These are phyloP conservation scores for Pythium aphanidermatum DNA, from an alignment of 352 stramenopile species.

Conservation along the genomic window DNA sequence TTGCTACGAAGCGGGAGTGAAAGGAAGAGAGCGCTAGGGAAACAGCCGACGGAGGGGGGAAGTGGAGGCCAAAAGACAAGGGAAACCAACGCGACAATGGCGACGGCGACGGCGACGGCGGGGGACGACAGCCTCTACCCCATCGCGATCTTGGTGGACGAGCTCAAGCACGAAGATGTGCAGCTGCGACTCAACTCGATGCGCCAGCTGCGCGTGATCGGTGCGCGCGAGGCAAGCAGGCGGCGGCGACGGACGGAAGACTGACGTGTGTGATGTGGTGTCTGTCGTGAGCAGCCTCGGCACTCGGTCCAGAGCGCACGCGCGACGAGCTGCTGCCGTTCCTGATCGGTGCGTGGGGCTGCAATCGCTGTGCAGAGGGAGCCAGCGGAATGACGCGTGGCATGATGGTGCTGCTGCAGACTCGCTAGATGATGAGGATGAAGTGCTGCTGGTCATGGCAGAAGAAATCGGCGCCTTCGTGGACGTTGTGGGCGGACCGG, in stretches of 20 bases:
- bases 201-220: constrained; percentile 87
- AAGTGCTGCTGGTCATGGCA: constrained; percentile 94
- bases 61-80: background rate
- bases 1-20: background rate
- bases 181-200: constrained; percentile 90
- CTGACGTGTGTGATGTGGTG: constrained; percentile 3
- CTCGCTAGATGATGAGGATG: constrained; percentile 97
- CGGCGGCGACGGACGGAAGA: too few relatives aligned
- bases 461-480: constrained; percentile 90
- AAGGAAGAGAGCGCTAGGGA: background rate
- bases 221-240: constrained; percentile 43
- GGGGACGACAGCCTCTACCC: constrained; percentile 79
- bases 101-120: constrained; percentile 2
- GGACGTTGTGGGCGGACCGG: constrained; percentile 87
- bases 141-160: constrained; percentile 89
- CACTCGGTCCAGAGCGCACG: constrained; percentile 86
- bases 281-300: constrained; percentile 49
- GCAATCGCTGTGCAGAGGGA: too few relatives aligned
- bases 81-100: background rate
- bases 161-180: constrained; percentile 91
- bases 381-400: too few relatives aligned
- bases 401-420: constrained; percentile 48
- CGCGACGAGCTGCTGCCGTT: constrained; percentile 97
- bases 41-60: background rate
- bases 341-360: constrained; percentile 73